Base-by-base conservation (phyloP, 768 basidiomycete species). In the Pholiota conissans region DNA sequence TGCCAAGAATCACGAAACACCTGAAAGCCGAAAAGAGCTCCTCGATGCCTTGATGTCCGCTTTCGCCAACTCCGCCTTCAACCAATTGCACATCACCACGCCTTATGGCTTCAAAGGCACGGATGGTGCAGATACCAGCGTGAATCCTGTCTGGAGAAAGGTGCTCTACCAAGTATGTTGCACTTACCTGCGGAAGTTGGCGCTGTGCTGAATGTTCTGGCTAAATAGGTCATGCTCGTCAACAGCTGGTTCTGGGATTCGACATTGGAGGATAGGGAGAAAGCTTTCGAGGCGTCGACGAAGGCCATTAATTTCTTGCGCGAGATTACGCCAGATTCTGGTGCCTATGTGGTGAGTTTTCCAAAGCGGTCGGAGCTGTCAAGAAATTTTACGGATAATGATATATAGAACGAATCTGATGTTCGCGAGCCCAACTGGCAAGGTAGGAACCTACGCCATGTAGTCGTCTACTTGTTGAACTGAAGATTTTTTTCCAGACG, bases 381-480 rank as follows among this genome's bases (percentile, higher is more conserved):
- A n/a, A n/a, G n/a, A n/a, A n/a, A n/a, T n/a, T n/a, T n/a, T n/a
- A n/a, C n/a, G n/a, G n/a, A n/a, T n/a, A n/a, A n/a, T n/a, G n/a
- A n/a, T n/a, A n/a, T 11, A 49, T 55, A 69, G 68, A 71, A 69
- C 49, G 70, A 71, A 35, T 62, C 68, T 5, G 68, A 69, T 48
- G 62, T 68, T 11, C 58, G 68, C 55, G 70, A 71, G 34, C 70
- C 69, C 20, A 60, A 71, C 37, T 63, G 56, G 18, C 61, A 71
- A 61, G 58, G 69, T 69, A 49, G 30, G 61, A 56, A 20, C 16
- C 13, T 6, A 5, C 13, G 18, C 34, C 13, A 11, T 10, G 22
- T 22, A 26, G 14, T 10, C 5, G 29, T 3, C 20, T 30, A 3
- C 26, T 14, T 24, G n/a, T n/a, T 24, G 14, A 22, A 37, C 34